These are phyloP conservation scores for Podospora sp. DNA, from an alignment of 495 filamentous ascomycete species.

Conservation along the genomic window DNA sequence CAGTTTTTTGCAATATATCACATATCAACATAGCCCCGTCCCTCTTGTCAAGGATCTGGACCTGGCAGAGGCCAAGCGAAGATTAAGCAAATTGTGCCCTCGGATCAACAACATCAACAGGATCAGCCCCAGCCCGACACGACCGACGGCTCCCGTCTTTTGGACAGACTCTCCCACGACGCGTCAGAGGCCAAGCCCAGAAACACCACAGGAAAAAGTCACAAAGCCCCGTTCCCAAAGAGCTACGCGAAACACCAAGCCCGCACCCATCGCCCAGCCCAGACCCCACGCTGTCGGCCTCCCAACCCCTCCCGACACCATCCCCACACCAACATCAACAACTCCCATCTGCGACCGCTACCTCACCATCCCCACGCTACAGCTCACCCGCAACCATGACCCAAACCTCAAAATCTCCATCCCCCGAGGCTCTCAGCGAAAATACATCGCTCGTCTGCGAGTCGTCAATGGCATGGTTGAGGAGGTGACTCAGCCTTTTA, in stretches of 20 bases:
- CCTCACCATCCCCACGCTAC: not conserved
- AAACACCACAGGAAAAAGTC: not conserved
- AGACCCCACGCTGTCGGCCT: not conserved
- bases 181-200: not conserved
- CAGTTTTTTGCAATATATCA: slow-evolving; percentile 5
- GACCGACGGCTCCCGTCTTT: not conserved
- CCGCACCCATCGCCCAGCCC: not conserved
- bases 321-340: no score
- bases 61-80: not conserved
- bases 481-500: slow-evolving; percentile 14
- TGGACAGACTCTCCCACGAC: not conserved
- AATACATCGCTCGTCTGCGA: not conserved
- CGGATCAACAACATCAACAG: slow-evolving; percentile 5
- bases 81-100: slow-evolving; percentile 4
- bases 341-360: not conserved
- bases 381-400: not conserved
- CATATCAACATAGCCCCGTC: not conserved
- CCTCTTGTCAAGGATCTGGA: not conserved
- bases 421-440: not conserved
- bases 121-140: not conserved
- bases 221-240: not conserved
- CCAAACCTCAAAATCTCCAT: not conserved
- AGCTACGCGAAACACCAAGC: not conserved
- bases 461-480: slow-evolving; percentile 7
- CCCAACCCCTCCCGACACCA: slow-evolving; percentile 5